phyloP scores from a whole-genome alignment of 768 basidiomycete species.

The Tricholoma flavovirens region DNA sequence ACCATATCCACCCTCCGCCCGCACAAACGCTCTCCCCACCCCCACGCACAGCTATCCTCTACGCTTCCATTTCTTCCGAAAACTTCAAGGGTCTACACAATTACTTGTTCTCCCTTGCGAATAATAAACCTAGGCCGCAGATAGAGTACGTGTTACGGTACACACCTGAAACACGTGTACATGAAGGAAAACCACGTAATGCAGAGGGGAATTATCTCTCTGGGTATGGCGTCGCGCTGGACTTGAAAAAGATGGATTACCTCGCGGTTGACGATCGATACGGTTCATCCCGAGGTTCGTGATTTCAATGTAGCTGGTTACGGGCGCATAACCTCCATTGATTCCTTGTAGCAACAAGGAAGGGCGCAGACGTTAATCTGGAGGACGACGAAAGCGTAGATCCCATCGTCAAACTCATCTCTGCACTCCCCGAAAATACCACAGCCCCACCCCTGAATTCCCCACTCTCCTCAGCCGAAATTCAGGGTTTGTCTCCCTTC shows the following conservation, averaged over 20 bases:
- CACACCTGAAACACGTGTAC: conserved; percentile 27
- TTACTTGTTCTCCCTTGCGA: conserved; percentile 49
- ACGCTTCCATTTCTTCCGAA: conserved; percentile 58
- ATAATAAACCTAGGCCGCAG: conserved; percentile 32
- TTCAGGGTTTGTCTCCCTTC: conserved; percentile 36
- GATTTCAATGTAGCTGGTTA: background rate
- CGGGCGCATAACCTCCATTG: background rate
- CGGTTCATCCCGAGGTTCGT: conserved; percentile 17
- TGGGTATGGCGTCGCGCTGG: conserved; percentile 89
- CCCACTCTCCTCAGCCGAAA: conserved; percentile 47
- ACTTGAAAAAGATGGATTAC: conserved; percentile 97
- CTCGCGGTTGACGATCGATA: conserved; percentile 86
- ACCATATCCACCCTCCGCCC: conserved; percentile 62
- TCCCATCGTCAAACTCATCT: conserved; percentile 34
- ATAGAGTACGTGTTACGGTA: conserved; percentile 78
- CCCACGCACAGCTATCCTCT: conserved; percentile 67
- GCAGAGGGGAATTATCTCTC: conserved; percentile 48
- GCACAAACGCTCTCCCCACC: conserved; percentile 40
- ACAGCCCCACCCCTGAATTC: conserved; percentile 35
- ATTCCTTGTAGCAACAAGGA: conserved; percentile 1
- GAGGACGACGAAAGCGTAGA: conserved; percentile 27
- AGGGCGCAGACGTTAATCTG: conserved; percentile 10
- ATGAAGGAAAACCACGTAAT: conserved; percentile 1
- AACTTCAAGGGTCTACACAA: conserved; percentile 70
- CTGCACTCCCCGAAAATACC: conserved; percentile 32